Conservation (phyloP, 2,329 filamentous ascomycete species). For the Xylaria arbuscula region DNA sequence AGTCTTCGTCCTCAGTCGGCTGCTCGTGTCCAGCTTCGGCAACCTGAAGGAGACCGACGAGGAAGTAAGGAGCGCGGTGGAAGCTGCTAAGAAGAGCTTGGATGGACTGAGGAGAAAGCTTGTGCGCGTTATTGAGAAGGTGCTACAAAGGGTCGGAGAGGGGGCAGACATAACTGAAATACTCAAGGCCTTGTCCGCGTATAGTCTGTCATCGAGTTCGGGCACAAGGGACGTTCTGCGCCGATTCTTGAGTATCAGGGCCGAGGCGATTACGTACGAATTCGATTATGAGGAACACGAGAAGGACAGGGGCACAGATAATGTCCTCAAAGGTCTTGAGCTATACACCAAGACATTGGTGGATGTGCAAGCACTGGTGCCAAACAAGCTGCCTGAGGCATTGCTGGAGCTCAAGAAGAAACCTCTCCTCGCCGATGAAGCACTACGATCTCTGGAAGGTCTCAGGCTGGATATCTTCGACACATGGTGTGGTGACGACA, state of each 20-base stretch:
- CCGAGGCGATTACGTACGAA: conserved; percentile 72
- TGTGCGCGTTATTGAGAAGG: conserved; percentile 73
- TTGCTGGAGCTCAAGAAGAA: conserved; percentile 75
- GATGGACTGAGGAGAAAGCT: conserved; percentile 71
- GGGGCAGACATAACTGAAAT: conserved; percentile 63
- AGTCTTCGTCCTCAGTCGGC: conserved; percentile 77
- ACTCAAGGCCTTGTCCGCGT: conserved; percentile 81
- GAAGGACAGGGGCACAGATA: conserved; percentile 55
- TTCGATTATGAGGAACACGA: conserved; percentile 63
- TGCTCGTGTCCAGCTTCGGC: conserved; percentile 79
- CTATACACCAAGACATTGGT: conserved; percentile 82
- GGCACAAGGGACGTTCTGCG: conserved; percentile 81
- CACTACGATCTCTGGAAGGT: conserved; percentile 73
- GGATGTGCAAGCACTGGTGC: conserved; percentile 80
- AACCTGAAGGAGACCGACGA: conserved; percentile 55
- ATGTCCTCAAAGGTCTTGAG: conserved; percentile 72
- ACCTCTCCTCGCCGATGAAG: conserved; percentile 76
- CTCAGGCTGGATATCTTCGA: conserved; percentile 82
- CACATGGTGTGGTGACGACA: conserved; percentile 83
- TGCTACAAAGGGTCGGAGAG: conserved; percentile 72
- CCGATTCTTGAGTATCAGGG: conserved; percentile 80
- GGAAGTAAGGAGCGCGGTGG: conserved; percentile 58
- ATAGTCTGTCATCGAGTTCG: conserved; percentile 83
- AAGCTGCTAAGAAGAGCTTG: conserved; percentile 72
- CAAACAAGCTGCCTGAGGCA: conserved; percentile 75